Base-by-base conservation (phyloP, 352 stramenopile species). In the Phytophthora litchii region DNA sequence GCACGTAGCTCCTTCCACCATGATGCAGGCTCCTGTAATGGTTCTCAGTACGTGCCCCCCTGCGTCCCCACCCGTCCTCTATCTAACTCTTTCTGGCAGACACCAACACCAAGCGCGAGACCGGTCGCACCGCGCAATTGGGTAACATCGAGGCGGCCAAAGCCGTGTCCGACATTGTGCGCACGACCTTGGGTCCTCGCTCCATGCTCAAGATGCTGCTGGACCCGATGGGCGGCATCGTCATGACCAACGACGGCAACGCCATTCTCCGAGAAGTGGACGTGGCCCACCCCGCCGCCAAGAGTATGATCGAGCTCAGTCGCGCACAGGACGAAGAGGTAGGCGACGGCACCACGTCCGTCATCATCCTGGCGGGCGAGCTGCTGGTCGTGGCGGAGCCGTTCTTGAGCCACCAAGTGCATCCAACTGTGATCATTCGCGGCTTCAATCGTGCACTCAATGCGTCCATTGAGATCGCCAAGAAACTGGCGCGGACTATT, bases 211-310 rank as follows among this genome's bases (percentile, higher is more conserved):
- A 99, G 87, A 99, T 99, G 97, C 83, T 99, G 13, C 76, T 99
- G 60, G 97, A 99, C 87, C 97, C 97, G 23, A 99, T 99, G 97
- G 97, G 98, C 45, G 97, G 96, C 40, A 99, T 99, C 70, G 96
- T 99, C 53, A 98, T 99, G 76, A 99, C 98, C 40, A 99, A 99
- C 77, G 98, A 99, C 71, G 97, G 97, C 41, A 99, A 99, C 77
- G 97, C 93, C 54, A 99, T 99, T 63, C 81, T 99, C 23, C 91
- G 97, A 20, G 97, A 99, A 68, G 88, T 99, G 45, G 96, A 99
- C 80, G 97, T 99, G 40, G 97, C 89, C 13, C 97, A 99, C 78
- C 96, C 97, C 2, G 98, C 98, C 10, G 97, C 97, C 43, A 99
- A 99, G 83, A 98, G 90, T 71, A 99, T 99, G 97, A 99, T 99